Evolutionary conservation across 2,329 filamentous ascomycete genomes (phyloP), one percentile per base, ranked within the genome.

Genomic region (Fusarium piperis): DNA sequence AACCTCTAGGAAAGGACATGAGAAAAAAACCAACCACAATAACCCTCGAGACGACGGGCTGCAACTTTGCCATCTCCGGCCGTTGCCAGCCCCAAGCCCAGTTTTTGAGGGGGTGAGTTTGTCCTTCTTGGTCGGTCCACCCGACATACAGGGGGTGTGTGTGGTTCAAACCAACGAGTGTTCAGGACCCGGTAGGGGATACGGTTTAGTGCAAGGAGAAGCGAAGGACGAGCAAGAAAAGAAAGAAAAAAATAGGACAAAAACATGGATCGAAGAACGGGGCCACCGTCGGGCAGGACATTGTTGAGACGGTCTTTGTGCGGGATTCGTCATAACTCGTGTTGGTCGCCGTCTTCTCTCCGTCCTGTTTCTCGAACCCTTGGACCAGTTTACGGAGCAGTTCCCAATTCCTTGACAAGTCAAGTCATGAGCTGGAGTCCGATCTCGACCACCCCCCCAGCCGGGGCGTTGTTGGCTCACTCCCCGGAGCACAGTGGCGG

Each of bases 161-260:
- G 15, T 32, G 48, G 30, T 23, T 39, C 38, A 44, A 51, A 20
- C 28, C 53, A 46, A 51, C 44, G 8, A 15, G 13, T 3, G 16
- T 52, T 35, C 56, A 38, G 33, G 36, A 28, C 44, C 59, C 18
- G 59, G 62, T 10, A 20, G 62, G 55, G 53, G 61, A 63, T 59
- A 28, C n/a, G 58, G 58, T 53, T 63, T 70, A 62, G 58, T 44
- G 58, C 55, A 53, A 65, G 62, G 67, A 62, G 59, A 44, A 39
- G n/a, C 38, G 38, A 39, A 39, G n/a, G 38, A 39, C 38, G 38
- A 39, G 38, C 39, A 44, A 23, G 20, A 44, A 44, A 44, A 44
- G 20, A 44, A 26, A 8, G 18, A 13, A 13, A 41, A 41, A 41
- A 16, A 18, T 4, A 38, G 36, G 36, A 18, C n/a, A 44, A 44